phyloP scores from a whole-genome alignment of 2,329 filamentous ascomycete species.

The Calonectria crousiana region DNA sequence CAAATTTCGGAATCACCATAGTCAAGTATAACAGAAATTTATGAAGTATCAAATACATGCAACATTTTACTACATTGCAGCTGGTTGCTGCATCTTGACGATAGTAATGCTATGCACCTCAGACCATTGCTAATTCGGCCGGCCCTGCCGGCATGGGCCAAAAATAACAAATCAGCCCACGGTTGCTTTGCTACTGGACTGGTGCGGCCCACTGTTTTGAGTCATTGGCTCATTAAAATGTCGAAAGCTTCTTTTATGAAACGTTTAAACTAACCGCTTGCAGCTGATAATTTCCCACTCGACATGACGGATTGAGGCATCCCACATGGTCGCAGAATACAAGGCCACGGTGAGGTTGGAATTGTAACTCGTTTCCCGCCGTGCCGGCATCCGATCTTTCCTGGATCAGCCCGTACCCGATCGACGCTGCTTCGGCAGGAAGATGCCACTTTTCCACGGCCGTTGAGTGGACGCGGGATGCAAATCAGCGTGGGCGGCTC shows the following conservation, averaged over 20 bases:
- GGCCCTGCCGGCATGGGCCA: not conserved
- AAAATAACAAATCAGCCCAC: not conserved
- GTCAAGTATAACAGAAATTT: not conserved
- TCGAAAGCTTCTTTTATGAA: slow-evolving; percentile 9
- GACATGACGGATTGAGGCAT: not conserved
- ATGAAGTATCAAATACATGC: not conserved
- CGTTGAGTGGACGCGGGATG: not conserved
- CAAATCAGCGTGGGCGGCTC: not conserved
- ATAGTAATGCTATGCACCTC: not conserved
- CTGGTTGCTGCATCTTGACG: not conserved
- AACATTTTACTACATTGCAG: not conserved
- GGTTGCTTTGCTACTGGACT: not conserved
- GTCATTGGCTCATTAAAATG: not conserved
- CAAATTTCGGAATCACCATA: not conserved
- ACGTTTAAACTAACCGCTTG: not conserved
- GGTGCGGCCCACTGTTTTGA: not conserved
- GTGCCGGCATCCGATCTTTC: not conserved
- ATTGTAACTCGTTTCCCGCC: too few species aligned
- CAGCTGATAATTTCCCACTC: not conserved
- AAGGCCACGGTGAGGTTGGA: too few species aligned
- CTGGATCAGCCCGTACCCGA: too few species aligned
- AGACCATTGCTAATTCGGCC: not conserved
- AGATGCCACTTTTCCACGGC: not conserved
- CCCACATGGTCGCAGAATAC: not conserved
- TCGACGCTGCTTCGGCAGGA: not conserved